Conservation (phyloP, 768 basidiomycete genomes). For the Sporobolomyces pararoseus region DNA sequence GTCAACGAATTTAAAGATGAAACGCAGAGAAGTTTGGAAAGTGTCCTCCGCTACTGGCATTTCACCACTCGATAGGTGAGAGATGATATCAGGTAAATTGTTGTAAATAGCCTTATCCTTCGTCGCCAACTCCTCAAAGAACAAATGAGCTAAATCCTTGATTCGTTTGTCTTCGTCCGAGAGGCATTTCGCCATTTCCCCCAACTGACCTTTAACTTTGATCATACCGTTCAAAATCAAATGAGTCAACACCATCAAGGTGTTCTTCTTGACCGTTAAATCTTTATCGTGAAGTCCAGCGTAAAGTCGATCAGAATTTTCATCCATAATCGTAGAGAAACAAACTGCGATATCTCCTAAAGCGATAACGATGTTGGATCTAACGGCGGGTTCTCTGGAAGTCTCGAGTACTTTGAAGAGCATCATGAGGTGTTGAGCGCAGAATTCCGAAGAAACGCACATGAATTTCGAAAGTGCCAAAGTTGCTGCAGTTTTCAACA, state of each 20-base stretch:
- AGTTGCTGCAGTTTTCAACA: constrained; percentile 77
- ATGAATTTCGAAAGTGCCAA: constrained; percentile 92
- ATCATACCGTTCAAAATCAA: constrained; percentile 98
- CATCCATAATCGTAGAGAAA: constrained; percentile 95
- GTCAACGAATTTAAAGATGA: constrained; percentile 95
- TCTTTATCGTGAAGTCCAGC: constrained; percentile 83
- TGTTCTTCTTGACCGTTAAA: constrained; percentile 94
- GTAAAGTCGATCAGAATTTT: constrained; percentile 93
- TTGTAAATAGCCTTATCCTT: constrained; percentile 99
- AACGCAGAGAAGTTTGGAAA: constrained; percentile 88
- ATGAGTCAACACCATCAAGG: constrained; percentile 79
- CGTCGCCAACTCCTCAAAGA: constrained; percentile 91
- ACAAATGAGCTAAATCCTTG: constrained; percentile 90
- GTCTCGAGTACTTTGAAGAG: constrained; percentile 93
- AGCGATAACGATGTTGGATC: constrained; percentile 95
- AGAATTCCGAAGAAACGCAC: constrained; percentile 89
- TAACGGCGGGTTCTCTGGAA: constrained; percentile 79
- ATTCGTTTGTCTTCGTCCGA: constrained; percentile 85
- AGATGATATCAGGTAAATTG: constrained; percentile 94
- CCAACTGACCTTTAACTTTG: constrained; percentile 97
- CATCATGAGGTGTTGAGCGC: constrained; percentile 79
- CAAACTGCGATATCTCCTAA: constrained; percentile 96
- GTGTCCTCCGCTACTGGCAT: constrained; percentile 87
- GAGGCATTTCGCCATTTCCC: constrained; percentile 99
- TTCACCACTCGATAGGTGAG: constrained; percentile 82